Evolutionary conservation across 2,329 filamentous ascomycete genomes (phyloP), one percentile per base, ranked within the genome.

Genomic region (Cladophialophora bantiana): DNA sequence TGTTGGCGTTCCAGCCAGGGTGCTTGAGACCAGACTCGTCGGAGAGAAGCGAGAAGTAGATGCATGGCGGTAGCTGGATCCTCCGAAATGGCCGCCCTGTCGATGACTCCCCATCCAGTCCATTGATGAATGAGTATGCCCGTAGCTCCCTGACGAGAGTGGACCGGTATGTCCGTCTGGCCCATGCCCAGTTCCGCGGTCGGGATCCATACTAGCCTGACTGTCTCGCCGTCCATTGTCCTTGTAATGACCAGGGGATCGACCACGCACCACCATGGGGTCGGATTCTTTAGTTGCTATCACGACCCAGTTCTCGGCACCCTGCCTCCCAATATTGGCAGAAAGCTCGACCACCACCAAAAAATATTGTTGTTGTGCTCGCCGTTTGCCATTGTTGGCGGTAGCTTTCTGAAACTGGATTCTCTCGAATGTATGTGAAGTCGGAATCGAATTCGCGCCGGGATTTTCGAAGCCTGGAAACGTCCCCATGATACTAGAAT

Each of bases 351-450:
- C 89, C 54, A 96, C 87, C n/a, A 97, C 84, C 73, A 95, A 92
- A 75, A 96, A 97, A 77, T 93, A 96, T 73, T 97, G 94, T 75
- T 97, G 93, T 18, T 93, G 92, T 1, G 93, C 93, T 64, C 94
- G 85, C 72, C 94, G 86, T 78, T 96, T 96, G 55, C 93, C 93
- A 72, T 97, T 97, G 80, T 97, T 97, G 31, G 93, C 92, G 0
- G 93, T 97, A 1, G 94, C 93, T 71, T 92, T 92, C 77, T 96
- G 96, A 85, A 97, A 97, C 74, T 97, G 93, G 59, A 97, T 95
- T 10, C 94, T 89, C 76, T 97, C 93, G 75, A 96, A 97, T 0
- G 84, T 86, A 65, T 89, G 85, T n/a, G 83, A 82, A 7, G 77
- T 78, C 0, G 80, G 80, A 54, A 66, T 59, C 10, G 67, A 59